Evolutionary conservation across 306 rosid genomes (phyloP).

Genomic region (Medicago lupulina): DNA sequence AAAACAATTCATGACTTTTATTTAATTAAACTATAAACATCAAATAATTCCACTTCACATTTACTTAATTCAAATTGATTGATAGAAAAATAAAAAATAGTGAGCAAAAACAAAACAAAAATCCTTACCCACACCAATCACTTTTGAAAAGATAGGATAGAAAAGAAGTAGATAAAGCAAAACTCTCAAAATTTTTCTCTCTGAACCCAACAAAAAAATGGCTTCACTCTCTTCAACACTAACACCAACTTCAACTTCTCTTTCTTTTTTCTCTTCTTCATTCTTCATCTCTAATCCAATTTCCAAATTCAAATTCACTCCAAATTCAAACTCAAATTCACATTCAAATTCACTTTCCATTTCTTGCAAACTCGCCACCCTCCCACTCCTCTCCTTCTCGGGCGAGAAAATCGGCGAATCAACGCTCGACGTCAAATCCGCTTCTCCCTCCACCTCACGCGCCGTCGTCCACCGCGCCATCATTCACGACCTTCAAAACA

Average conservation of each 20-base stretch:
- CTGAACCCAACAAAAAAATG: slow-evolving; percentile 9
- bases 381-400: slow-evolving; percentile 81
- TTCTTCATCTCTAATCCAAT: slow-evolving; percentile 33
- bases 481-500: slow-evolving; percentile 85
- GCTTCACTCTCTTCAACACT: slow-evolving; percentile 26
- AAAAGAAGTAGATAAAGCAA: neutral
- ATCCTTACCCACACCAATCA: neutral
- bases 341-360: slow-evolving; percentile 44
- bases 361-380: slow-evolving; percentile 69
- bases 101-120: no score
- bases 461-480: slow-evolving; percentile 94
- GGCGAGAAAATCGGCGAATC: slow-evolving; percentile 81
- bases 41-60: no score
- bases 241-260: slow-evolving; percentile 42
- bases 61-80: no score
- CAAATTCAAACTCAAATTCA: slow-evolving; percentile 26
- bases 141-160: slow-evolving; percentile 25
- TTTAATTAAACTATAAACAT: no score
- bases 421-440: slow-evolving; percentile 71
- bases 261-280: slow-evolving; percentile 45
- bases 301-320: slow-evolving; percentile 9
- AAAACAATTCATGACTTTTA: no score
- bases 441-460: slow-evolving; percentile 80
- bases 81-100: no score
- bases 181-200: no score